phyloP scores from a whole-genome alignment of 169 alveolate genomes.

The Cryptosporidium sp. region DNA sequence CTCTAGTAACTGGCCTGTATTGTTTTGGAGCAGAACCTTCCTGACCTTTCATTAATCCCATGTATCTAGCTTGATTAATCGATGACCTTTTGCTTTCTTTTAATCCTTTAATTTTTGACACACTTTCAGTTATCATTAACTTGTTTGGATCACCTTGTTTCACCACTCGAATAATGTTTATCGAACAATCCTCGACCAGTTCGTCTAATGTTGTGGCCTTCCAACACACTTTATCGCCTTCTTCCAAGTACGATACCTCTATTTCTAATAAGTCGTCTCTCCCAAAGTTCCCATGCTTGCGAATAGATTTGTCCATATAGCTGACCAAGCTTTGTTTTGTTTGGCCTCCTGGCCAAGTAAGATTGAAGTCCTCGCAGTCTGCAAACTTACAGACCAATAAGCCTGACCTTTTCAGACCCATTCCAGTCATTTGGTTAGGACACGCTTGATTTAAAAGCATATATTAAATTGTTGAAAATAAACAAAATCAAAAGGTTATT shows the following conservation, averaged over 20 bases:
- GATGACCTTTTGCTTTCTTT: constrained; percentile 11
- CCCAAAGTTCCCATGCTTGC: neutral
- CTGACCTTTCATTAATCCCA: constrained; percentile 17
- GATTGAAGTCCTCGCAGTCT: neutral
- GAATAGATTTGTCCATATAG: constrained; percentile 20
- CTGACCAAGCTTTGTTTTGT: neutral
- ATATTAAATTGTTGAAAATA: neutral
- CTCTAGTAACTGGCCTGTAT: neutral
- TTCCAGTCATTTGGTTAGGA: neutral
- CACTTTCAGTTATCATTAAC: neutral
- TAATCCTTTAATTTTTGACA: neutral
- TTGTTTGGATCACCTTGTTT: constrained; percentile 21
- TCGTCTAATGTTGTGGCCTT: constrained; percentile 11
- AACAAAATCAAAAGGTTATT: neutral
- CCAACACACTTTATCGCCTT: constrained; percentile 24
- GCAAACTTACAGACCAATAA: constrained; percentile 51
- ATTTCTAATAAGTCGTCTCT: constrained; percentile 7
- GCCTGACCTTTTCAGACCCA: constrained; percentile 25
- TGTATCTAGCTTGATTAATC: constrained; percentile 47
- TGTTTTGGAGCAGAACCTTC: neutral
- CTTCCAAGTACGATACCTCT: constrained; percentile 49
- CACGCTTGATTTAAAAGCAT: neutral
- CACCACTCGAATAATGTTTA: constrained; percentile 23
- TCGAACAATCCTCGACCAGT: neutral
- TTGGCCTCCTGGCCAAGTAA: constrained; percentile 60